Evolutionary conservation across 2,329 filamentous ascomycete species (phyloP).

Genomic region (Diaporthe sp.): DNA sequence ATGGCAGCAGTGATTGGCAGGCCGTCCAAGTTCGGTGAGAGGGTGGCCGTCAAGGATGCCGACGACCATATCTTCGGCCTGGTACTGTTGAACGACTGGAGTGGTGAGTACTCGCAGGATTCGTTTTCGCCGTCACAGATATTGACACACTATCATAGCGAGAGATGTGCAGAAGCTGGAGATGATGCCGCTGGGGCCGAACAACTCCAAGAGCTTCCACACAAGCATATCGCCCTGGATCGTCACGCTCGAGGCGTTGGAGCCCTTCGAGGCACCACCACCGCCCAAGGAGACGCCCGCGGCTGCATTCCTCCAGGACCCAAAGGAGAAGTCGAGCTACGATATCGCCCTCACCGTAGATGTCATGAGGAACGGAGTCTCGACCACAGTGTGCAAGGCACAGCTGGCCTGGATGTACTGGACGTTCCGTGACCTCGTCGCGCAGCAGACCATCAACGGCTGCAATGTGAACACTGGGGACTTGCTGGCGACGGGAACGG

Average conservation of each 20-base stretch:
- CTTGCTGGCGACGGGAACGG: slow-evolving; percentile 54
- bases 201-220: slow-evolving; percentile 70
- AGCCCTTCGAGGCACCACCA: slow-evolving; percentile 62
- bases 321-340: slow-evolving; percentile 47
- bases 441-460: slow-evolving; percentile 50
- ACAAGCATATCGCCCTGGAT: slow-evolving; percentile 72
- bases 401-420: slow-evolving; percentile 49
- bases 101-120: slow-evolving; percentile 49
- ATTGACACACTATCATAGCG: slow-evolving; percentile 45
- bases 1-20: slow-evolving; percentile 58
- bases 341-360: slow-evolving; percentile 45
- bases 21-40: slow-evolving; percentile 47
- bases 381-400: slow-evolving; percentile 43
- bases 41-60: slow-evolving; percentile 56
- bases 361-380: slow-evolving; percentile 38
- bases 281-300: slow-evolving; percentile 39
- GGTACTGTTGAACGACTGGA: slow-evolving; percentile 73
- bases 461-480: slow-evolving; percentile 52
- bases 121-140: slow-evolving; percentile 38
- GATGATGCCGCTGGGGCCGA: slow-evolving; percentile 69
- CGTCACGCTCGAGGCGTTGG: slow-evolving; percentile 68
- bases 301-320: slow-evolving; percentile 47
- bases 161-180: slow-evolving; percentile 72
- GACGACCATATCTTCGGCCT: slow-evolving; percentile 71
- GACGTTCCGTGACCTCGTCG: slow-evolving; percentile 50